Base-by-base conservation (phyloP, 1,284 basidiomycete species). In the Cryptococcus sp. region DNA sequence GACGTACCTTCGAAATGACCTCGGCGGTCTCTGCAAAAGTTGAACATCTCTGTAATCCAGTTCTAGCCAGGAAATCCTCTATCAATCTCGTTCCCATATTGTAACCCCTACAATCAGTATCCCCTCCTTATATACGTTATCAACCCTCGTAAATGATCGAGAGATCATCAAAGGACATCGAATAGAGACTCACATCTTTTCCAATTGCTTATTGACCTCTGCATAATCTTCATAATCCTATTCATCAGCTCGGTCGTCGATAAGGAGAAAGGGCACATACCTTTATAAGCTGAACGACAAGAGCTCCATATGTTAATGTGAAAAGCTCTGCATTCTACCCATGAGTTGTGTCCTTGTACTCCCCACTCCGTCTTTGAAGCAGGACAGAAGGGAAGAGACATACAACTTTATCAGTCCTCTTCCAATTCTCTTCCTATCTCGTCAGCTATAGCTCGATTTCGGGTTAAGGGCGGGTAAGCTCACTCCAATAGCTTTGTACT, bases 221-320 rank as follows among this genome's bases (percentile, higher is more conserved):
- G 80, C 80, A 65, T 97, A 98, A 78, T 98, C 93, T 70, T 99
- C 94, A 69, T 98, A 98, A 76, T 99, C 96, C 73, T 70, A 37
- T 13, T 2, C 7, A 25, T 42, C 39, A 53, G 50, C 40, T 7
- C 9, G 44, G 18, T 1, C n/a, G 14, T 16, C 39, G 19, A 49
- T 2, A 31, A 4, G 45, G 40, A 5, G 41, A n/a, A 48, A 23
- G 37, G 14, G 4, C 52, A 16, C 61, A 14, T 41, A 67, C 68
- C 57, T 98, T 94, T 63, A 98, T 91, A 56, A 99, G 83, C 78
- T 99, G 96, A 34, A 98, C 91, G 46, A 99, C 96, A 45, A 98
- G 82, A 16, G 93, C 91, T 48, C 96, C 96, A 66, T 99, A 99
- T 22, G 94, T 98, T 56, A 98, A 77, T 3, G 93, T 87, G 75